Evolutionary conservation across 2,329 filamentous ascomycete genomes (phyloP), one percentile per base, ranked within the genome.

Genomic region (Penicillium sp.): DNA sequence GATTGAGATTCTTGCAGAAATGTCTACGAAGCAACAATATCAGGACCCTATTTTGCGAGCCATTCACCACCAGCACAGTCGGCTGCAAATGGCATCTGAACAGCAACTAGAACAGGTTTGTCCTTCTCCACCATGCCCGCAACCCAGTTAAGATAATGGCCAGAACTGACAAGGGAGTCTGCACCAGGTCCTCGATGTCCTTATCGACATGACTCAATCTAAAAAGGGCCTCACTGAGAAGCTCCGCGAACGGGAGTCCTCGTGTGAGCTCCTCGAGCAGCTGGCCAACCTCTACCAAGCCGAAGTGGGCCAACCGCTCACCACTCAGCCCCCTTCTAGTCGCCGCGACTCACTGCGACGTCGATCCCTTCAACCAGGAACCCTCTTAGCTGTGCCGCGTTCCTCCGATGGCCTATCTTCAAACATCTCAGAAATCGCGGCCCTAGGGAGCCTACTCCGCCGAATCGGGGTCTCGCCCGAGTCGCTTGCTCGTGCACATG

Each of bases 21-120:
- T 72, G 53, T 72, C 71, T 44, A 68, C 66, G 1, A 67, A 66
- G 50, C 70, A 74, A 39, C 63, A 69, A 46, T 73, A 71, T 54
- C 63, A 65, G 6, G 68, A 68, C 35, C 65, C 69, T 5, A 71
- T 72, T 42, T 51, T 68, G 25, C 61, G 59, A 2, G 66, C 65
- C 41, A 62, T 72, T 24, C 60, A 64, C 34, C 59, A 61, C 36
- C 57, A 58, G 24, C 66, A 66, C 39, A 58, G 56, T 26, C 56
- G 65, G 35, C 51, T 65, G 41, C 61, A 57, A 12, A 53, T 57
- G 39, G 55, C 54, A 11, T 64, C 64, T 8, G 61, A 67, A 40
- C 53, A 65, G 12, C 69, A 64, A 39, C 45, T 71, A 37, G 63
- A 68, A 46, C 51, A 60, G 52, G 69, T 71, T 55, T 40, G 63